Conservation (phyloP, 164 flowering plant species). For the Magnolia sinica region DNA sequence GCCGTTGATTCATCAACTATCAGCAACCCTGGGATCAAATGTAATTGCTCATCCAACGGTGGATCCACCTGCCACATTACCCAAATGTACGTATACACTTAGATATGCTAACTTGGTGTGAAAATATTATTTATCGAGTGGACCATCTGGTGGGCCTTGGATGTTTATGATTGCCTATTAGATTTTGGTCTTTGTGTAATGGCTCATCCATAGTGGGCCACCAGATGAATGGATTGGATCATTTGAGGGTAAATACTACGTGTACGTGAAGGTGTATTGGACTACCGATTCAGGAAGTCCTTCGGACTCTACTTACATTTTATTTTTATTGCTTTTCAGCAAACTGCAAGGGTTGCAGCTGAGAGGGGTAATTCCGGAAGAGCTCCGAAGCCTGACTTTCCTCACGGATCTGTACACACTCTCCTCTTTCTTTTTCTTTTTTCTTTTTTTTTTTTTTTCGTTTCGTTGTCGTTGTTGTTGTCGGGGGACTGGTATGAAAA, state of each 20-base stretch:
- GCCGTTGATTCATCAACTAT: slow-evolving; percentile 13
- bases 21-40: slow-evolving; percentile 18
- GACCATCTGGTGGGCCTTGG: no score
- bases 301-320: not conserved
- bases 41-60: slow-evolving; percentile 4
- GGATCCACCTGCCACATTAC: slow-evolving; percentile 21
- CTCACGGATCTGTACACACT: not conserved
- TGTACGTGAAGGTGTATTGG: no score
- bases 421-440: no score
- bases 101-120: not conserved
- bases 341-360: not conserved
- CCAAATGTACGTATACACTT: slow-evolving; percentile 5
- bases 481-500: no score
- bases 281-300: not conserved
- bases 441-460: no score
- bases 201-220: no score
- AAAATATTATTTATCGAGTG: no score
- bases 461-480: no score
- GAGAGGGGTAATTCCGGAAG: not conserved
- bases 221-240: no score
- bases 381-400: not conserved
- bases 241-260: no score
- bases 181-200: no score
- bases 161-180: no score
- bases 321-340: not conserved